Evolutionary conservation across 2,329 filamentous ascomycete genomes (phyloP).

Genomic region (Colletotrichum sp.): DNA sequence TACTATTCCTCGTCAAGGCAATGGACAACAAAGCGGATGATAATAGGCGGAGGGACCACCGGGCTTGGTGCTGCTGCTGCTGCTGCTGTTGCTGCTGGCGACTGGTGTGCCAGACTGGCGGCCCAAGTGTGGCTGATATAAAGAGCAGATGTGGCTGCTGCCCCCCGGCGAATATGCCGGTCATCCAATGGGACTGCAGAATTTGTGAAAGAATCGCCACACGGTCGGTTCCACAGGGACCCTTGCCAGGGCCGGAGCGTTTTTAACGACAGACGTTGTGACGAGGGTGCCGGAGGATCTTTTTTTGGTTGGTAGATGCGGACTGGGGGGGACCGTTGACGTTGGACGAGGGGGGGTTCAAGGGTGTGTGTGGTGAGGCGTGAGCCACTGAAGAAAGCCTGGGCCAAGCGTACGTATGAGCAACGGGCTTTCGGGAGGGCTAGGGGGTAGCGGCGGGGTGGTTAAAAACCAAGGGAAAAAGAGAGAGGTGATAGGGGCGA

Average conservation of each 20-base stretch:
- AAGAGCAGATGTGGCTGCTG: conserved; percentile 20
- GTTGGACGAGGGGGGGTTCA: not conserved
- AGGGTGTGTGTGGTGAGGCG: not conserved
- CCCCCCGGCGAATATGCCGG: not conserved
- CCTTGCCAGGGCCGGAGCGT: conserved; percentile 15
- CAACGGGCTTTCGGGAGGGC: not conserved
- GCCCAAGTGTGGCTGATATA: conserved; percentile 23
- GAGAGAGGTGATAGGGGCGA: conserved; percentile 21
- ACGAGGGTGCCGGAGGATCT: conserved; percentile 3
- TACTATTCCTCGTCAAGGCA: not conserved
- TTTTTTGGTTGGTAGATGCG: conserved; percentile 6
- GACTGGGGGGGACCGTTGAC: not conserved
- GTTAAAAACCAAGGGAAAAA: not conserved
- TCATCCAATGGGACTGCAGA: conserved; percentile 7
- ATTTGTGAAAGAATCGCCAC: conserved; percentile 1
- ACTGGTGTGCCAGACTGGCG: not conserved
- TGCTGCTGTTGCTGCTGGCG: not conserved
- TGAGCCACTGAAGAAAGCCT: not conserved
- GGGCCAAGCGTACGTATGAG: not conserved
- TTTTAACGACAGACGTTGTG: conserved; percentile 13
- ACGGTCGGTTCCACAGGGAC: conserved; percentile 8
- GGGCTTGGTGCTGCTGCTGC: not conserved
- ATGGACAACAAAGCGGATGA: not conserved
- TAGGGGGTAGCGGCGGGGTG: not conserved
- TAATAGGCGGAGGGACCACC: conserved; percentile 6